These are phyloP conservation scores for Saccharomycopsis microspora DNA, from an alignment of 805 yeast species.

Conservation along the genomic window DNA sequence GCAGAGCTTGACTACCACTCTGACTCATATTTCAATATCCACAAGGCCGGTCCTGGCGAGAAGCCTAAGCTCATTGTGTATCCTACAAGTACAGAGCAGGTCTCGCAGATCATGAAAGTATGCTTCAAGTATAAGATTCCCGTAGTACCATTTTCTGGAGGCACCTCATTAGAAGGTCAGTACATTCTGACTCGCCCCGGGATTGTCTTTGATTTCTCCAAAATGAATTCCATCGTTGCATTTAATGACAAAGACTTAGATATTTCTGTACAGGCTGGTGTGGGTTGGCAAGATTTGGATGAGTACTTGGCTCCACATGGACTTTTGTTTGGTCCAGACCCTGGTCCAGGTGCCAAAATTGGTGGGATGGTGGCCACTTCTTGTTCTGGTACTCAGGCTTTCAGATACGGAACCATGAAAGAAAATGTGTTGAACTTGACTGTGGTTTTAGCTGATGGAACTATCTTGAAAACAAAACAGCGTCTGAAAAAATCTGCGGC, in stretches of 20 bases:
- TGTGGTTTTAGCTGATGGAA: slow-evolving; percentile 73
- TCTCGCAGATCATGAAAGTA: slow-evolving; percentile 48
- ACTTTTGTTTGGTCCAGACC: slow-evolving; percentile 63
- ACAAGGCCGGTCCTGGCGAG: slow-evolving; percentile 49
- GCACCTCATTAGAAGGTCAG: slow-evolving; percentile 77
- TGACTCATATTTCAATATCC: slow-evolving; percentile 52
- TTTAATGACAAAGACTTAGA: slow-evolving; percentile 59
- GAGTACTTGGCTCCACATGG: slow-evolving; percentile 37
- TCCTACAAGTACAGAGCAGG: slow-evolving; percentile 57
- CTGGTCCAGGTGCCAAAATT: slow-evolving; percentile 72
- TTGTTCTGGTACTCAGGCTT: slow-evolving; percentile 75
- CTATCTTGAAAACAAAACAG: slow-evolving; percentile 59
- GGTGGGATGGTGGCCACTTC: slow-evolving; percentile 73
- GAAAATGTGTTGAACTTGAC: slow-evolving; percentile 60
- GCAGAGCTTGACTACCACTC: slow-evolving; percentile 40
- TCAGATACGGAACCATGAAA: slow-evolving; percentile 70
- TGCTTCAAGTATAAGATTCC: slow-evolving; percentile 55
- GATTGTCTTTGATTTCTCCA: slow-evolving; percentile 46
- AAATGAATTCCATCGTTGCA: slow-evolving; percentile 45
- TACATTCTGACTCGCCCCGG: slow-evolving; percentile 60
- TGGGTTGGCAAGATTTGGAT: slow-evolving; percentile 66
- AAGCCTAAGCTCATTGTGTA: slow-evolving; percentile 48
- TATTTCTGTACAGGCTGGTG: slow-evolving; percentile 65
- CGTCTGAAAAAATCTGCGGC: slow-evolving; percentile 73
- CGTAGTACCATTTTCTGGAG: slow-evolving; percentile 70